phyloP scores from a whole-genome alignment of 306 rosid species.

The Parietaria judaica region DNA sequence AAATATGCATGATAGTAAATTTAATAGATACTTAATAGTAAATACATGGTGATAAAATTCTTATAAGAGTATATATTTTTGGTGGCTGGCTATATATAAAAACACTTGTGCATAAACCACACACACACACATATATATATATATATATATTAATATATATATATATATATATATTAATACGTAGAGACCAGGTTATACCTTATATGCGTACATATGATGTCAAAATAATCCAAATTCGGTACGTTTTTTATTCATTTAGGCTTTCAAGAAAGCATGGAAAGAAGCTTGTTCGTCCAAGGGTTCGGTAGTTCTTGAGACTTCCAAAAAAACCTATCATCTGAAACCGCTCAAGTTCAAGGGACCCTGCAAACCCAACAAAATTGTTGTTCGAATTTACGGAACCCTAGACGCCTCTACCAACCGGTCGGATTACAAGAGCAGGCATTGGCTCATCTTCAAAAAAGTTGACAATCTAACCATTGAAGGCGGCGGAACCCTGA shows the following conservation, averaged over 20 bases:
- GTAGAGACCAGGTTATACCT: not conserved
- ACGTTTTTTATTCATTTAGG: slow-evolving; percentile 21
- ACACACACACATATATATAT: too few relatives aligned
- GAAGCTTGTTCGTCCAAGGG: slow-evolving; percentile 38
- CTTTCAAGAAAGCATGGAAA: slow-evolving; percentile 65
- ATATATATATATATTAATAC: too few relatives aligned
- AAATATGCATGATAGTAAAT: too few relatives aligned
- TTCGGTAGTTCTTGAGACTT: slow-evolving; percentile 31
- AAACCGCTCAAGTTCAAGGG: slow-evolving; percentile 59
- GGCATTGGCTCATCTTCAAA: slow-evolving; percentile 50
- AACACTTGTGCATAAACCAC: too few relatives aligned
- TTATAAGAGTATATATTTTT: too few relatives aligned
- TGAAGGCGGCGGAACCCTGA: slow-evolving; percentile 58
- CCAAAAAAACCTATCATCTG: slow-evolving; percentile 37
- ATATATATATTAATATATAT: too few relatives aligned
- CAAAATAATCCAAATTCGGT: too few relatives aligned
- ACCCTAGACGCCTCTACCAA: slow-evolving; percentile 45
- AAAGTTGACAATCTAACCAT: slow-evolving; percentile 29
- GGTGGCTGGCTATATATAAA: too few relatives aligned
- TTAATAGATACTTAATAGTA: too few relatives aligned
- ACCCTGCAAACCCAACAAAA: slow-evolving; percentile 50
- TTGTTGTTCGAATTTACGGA: slow-evolving; percentile 42
- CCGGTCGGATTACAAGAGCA: slow-evolving; percentile 33
- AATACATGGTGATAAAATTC: too few relatives aligned
- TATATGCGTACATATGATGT: too few relatives aligned